phyloP scores from a whole-genome alignment of 768 basidiomycete genomes.

The Omphalotus guepiniiformis region DNA sequence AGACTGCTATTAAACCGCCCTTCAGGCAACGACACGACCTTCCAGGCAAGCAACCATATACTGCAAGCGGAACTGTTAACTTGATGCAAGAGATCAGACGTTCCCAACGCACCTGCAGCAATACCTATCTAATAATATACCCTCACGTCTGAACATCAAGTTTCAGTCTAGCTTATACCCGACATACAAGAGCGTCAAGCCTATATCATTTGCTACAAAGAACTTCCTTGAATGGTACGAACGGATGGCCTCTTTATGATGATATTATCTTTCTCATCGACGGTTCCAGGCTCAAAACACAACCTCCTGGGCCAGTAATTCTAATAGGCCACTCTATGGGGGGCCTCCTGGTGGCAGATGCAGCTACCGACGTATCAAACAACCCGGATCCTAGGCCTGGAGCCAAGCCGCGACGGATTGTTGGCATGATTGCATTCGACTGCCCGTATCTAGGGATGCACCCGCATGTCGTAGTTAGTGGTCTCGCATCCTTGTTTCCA shows the following conservation, averaged over 20 bases:
- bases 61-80: not conserved
- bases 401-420: conserved; percentile 37
- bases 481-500: conserved; percentile 50
- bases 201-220: conserved; percentile 44
- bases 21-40: conserved; percentile 53
- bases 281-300: conserved; percentile 44
- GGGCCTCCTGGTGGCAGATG: conserved; percentile 54
- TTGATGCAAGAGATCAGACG: conserved; percentile 26
- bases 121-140: conserved; percentile 31
- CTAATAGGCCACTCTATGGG: conserved; percentile 60
- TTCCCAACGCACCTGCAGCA: conserved; percentile 54
- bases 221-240: conserved; percentile 54
- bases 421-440: conserved; percentile 56
- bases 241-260: not conserved
- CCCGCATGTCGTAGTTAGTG: conserved; percentile 54
- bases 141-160: conserved; percentile 30
- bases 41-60: conserved; percentile 34
- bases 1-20: not conserved
- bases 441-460: conserved; percentile 60
- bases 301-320: conserved; percentile 53
- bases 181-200: conserved; percentile 55
- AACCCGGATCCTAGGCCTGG: conserved; percentile 23
- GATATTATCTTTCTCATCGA: not conserved
- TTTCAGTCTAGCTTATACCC: conserved; percentile 52
- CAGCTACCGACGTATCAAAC: conserved; percentile 41